Base-by-base conservation (phyloP, 2,329 filamentous ascomycete genomes). In the Metarhizium robertsii region DNA sequence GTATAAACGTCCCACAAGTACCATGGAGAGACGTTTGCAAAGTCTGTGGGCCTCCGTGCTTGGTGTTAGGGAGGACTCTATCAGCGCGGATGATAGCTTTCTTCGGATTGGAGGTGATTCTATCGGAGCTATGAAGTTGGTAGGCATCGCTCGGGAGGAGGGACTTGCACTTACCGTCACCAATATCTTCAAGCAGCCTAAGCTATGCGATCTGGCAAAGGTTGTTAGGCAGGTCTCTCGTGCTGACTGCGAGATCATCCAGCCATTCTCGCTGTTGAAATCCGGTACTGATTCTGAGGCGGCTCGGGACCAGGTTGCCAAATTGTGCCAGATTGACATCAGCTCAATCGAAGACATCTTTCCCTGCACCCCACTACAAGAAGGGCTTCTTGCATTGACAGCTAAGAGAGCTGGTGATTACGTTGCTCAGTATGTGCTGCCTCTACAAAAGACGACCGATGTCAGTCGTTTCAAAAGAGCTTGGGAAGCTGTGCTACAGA, bases 91-190 rank as follows among this genome's bases (percentile, higher is more conserved):
- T 38, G 56, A 61, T 16, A 58, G 50, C 36, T 61, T 63, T 30
- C 18, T 59, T 10, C 42, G 53, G 14, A 42, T 59, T 71, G 2
- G 73, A 72, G 4, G 56, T 59, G 34, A 83, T 77, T 65, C 62
- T 13, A 60, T 65, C 42, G 56, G 52, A 16, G 61, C 60, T 6
- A 61, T 61, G 48, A 51, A 42, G 3, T 45, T 61, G 5, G 54
- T 55, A 4, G 42, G 50, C 18, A 29, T 32, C 16, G 40, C 54
- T 4, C 52, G 54, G 1, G 52, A 56, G 18, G 14, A 25, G 2
- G 52, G 54, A 6, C 43, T 57, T 38, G 40, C 40, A 14, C 16
- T 57, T 2, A 51, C 69, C 16, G 70, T 68, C 1, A 58, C 46
- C 16, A 49, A 50, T 10, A n/a, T 58, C 2, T 57, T 58, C 18